Evolutionary conservation across 129 eudicot genomes (phyloP).

Genomic region (Chrysanthemum lavandulifolium): DNA sequence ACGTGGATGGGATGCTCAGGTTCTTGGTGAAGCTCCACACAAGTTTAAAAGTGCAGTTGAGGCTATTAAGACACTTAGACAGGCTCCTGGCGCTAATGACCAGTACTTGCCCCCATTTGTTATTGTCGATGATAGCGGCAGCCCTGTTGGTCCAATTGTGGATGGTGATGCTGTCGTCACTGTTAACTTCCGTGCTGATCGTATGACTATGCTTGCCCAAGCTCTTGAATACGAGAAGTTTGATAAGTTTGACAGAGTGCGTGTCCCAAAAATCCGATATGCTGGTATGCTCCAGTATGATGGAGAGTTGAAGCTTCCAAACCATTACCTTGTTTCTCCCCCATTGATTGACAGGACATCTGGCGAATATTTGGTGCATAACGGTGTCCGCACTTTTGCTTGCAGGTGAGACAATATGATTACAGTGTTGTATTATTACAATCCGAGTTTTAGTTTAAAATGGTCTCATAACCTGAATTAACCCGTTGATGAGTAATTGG

Average conservation of each 20-base stretch:
- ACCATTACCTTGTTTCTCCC: slow-evolving; percentile 85
- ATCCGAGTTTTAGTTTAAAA: no score
- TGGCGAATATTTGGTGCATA: slow-evolving; percentile 51
- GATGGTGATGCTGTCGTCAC: slow-evolving; percentile 98
- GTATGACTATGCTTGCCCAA: slow-evolving; percentile 84
- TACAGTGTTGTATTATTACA: no score
- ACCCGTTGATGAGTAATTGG: no score
- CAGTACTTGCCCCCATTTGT: slow-evolving; percentile 91
- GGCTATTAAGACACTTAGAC: slow-evolving; percentile 79
- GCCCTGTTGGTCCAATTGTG: slow-evolving; percentile 77
- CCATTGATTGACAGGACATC: slow-evolving; percentile 92
- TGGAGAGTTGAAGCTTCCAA: slow-evolving; percentile 98
- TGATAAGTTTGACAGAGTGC: slow-evolving; percentile 80
- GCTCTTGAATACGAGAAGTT: slow-evolving; percentile 87
- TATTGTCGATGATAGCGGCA: slow-evolving; percentile 74
- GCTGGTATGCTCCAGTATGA: slow-evolving; percentile 99
- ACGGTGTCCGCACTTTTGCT: slow-evolving; percentile 86
- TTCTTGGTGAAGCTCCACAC: slow-evolving; percentile 96
- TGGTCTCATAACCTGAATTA: no score
- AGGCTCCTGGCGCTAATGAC: slow-evolving; percentile 56
- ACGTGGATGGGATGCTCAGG: slow-evolving; percentile 99
- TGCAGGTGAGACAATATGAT: slow-evolving; percentile 58
- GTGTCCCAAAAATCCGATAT: slow-evolving; percentile 77
- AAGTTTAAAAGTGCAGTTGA: slow-evolving; percentile 72
- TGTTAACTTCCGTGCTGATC: slow-evolving; percentile 86